Evolutionary conservation across 106 monocot species (phyloP), one percentile per base, ranked within the genome.

Genomic region (Platanthera zijinensis): DNA sequence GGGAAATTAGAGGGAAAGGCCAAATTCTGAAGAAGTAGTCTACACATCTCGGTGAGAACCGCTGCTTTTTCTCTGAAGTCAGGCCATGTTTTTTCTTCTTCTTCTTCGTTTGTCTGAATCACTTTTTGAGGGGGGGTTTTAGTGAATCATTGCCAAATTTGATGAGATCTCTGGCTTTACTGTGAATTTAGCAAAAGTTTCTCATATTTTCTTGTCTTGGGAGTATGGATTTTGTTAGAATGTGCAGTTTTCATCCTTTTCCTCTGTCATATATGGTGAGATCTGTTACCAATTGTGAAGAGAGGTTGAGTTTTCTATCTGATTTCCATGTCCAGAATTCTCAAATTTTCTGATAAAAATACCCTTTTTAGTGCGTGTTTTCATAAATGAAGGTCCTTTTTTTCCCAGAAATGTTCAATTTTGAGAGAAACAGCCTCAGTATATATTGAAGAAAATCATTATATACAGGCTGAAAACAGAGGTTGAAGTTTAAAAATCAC

Each of bases 1-100:
- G 72, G 72, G 72, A 72, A 22, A 72, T 51, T 47, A 72, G 50
- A 50, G 49, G 70, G 72, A 72, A 21, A 22, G 72, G 14, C 51
- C 72, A 72, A 61, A 51, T 70, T 70, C 48, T 17, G 32, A 66
- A 66, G 6, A 3, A 25, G 6, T 1, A 25, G 32, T 0, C 32
- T 39, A 10, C 12, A 32, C 32, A 10, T 32, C 6, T 32, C 4
- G 66, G 30, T 66, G 66, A 66, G 66, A 66, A 30, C 66, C 30
- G 66, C 3, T 39, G 7, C 66, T 66, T 32, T 39, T 39, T 25
- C 28, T 32, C 30, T 13, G 32, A 25, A 25, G 39, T 66, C 21
- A 7, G 18, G 18, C 21, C 21, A 18, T 12, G 66, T 13, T 30
- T 10, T 66, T 3, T 32, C 5, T 66, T 66, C 11, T 66, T 4